These are phyloP conservation scores for Colletotrichum sp. DNA, from an alignment of 2,329 filamentous ascomycete species.

Conservation along the genomic window DNA sequence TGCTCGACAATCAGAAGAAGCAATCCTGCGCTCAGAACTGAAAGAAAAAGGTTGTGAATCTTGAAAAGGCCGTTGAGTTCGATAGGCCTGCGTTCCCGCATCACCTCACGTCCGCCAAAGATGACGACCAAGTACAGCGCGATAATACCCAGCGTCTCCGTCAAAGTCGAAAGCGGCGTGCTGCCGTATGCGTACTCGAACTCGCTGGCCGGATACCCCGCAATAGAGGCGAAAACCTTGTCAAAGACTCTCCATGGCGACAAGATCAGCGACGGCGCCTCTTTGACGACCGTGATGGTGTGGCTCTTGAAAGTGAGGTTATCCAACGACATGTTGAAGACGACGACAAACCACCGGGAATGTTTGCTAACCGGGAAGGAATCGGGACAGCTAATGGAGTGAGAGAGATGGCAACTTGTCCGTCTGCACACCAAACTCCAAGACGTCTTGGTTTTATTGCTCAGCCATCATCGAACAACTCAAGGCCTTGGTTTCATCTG, in stretches of 20 bases:
- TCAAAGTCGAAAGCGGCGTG: conserved; percentile 83
- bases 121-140: conserved; percentile 83
- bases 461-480: background rate
- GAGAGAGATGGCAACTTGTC: background rate
- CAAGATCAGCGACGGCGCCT: conserved; percentile 55
- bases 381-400: background rate
- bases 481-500: background rate
- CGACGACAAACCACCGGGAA: background rate
- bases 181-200: conserved; percentile 76
- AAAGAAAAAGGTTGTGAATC: conserved; percentile 88
- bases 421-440: background rate
- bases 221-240: conserved; percentile 71
- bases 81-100: conserved; percentile 77
- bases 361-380: background rate
- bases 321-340: conserved; percentile 5
- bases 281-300: conserved; percentile 62
- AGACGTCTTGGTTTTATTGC: background rate
- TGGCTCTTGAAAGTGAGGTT: conserved; percentile 3
- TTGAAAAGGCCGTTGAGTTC: conserved; percentile 82
- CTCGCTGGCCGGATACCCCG: conserved; percentile 78
- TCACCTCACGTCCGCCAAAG: conserved; percentile 82
- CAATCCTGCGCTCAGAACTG: conserved; percentile 74
- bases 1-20: conserved; percentile 82
- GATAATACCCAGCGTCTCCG: conserved; percentile 72
- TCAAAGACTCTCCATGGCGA: conserved; percentile 78